phyloP scores from a whole-genome alignment of 345 rosid genomes.

The Lepidium didymum region DNA sequence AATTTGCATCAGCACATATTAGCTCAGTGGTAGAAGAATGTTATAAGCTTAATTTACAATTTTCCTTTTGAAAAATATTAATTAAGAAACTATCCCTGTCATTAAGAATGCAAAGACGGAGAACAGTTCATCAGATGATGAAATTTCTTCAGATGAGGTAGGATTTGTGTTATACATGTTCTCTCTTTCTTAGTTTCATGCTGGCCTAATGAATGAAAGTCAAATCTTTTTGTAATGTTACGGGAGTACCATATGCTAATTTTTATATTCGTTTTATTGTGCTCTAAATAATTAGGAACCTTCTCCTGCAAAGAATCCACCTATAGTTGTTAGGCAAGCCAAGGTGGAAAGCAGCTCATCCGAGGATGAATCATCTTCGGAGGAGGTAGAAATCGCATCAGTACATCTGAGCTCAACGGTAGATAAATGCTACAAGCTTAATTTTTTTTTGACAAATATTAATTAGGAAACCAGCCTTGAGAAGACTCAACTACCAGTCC shows the following conservation, averaged over 20 bases:
- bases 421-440: background rate
- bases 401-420: background rate
- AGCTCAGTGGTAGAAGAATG: background rate
- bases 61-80: background rate
- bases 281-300: too few relatives aligned
- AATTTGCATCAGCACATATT: background rate
- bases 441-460: background rate
- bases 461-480: conserved; percentile 17
- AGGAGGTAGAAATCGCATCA: conserved; percentile 7
- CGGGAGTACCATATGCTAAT: background rate
- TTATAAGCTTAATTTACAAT: background rate
- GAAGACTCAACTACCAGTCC: conserved; percentile 6
- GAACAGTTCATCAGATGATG: conserved; percentile 36
- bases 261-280: background rate
- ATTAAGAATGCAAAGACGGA: conserved; percentile 6
- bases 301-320: background rate
- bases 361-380: conserved; percentile 19
- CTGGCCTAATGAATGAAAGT: too few relatives aligned
- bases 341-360: conserved; percentile 24
- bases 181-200: too few relatives aligned
- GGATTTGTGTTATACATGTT: background rate
- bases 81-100: conserved; percentile 18
- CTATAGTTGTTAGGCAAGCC: conserved; percentile 5
- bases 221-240: too few relatives aligned
- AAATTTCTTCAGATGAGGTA: conserved; percentile 34